Evolutionary conservation across 1,284 basidiomycete genomes (phyloP).

Genomic region (Pseudozyma thailandica): DNA sequence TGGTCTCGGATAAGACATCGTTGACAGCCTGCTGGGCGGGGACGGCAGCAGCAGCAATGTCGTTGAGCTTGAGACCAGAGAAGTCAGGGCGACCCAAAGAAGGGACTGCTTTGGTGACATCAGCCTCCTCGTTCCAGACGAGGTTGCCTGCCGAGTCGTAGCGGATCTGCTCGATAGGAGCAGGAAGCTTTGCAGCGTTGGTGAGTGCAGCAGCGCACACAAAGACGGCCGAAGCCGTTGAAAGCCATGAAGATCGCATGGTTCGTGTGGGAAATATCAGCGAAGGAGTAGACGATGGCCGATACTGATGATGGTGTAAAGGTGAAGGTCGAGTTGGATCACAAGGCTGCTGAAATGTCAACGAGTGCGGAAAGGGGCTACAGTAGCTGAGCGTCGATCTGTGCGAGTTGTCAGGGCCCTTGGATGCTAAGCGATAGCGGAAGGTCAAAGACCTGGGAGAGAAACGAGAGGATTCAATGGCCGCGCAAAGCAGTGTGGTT

Average conservation of each 20-base stretch:
- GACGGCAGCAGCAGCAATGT: conserved; percentile 27
- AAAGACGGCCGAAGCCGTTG: conserved; percentile 54
- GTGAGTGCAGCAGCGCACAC: conserved; percentile 56
- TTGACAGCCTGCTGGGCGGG: conserved; percentile 71
- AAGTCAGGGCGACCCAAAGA: conserved; percentile 58
- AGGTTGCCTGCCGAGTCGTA: conserved; percentile 56
- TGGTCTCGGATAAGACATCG: conserved; percentile 64
- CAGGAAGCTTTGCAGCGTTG: conserved; percentile 44
- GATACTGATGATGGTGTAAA: conserved; percentile 11
- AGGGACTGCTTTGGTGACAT: conserved; percentile 16
- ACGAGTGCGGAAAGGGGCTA: conserved; percentile 12
- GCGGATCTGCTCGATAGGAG: conserved; percentile 54
- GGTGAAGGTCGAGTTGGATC: background rate
- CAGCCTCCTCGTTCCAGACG: conserved; percentile 49
- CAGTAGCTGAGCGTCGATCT: conserved; percentile 28
- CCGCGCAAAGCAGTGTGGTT: background rate
- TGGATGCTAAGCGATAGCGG: conserved; percentile 7
- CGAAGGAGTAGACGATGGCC: background rate
- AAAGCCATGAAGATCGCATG: conserved; percentile 62
- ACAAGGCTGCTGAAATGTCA: background rate
- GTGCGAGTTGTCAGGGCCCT: conserved; percentile 13
- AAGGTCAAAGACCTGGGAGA: background rate
- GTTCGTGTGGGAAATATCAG: conserved; percentile 4
- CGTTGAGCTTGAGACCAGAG: conserved; percentile 31
- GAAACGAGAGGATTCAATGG: background rate